Base-by-base conservation (phyloP, 768 basidiomycete species). In the Cyathus striatus region DNA sequence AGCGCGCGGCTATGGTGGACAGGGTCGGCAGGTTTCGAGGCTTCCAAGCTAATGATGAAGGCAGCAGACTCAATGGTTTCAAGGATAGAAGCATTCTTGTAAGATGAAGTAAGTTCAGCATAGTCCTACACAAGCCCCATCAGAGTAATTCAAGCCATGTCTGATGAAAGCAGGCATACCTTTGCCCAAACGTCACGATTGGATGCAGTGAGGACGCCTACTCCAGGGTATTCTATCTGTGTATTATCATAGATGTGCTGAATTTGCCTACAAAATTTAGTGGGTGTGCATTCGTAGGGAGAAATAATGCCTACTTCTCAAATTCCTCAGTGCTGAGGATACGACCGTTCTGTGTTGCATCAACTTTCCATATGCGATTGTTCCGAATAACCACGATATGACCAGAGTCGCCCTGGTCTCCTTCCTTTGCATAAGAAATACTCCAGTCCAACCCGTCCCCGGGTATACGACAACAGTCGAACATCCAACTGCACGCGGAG, bases 141-240 rank as follows among this genome's bases (percentile, higher is more conserved):
- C 37, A 40, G 41, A 42, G 14, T 18, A 26, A 48, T 18, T 25
- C 21, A 6, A 7, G 50, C 40, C 33, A 4, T 42, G 40, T 18
- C 21, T 40, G 3, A 13, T 27, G 22, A 35, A 47, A 23, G 24
- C 20, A 42, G 17, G 23, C 50, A 30, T 38, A 89, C 90, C 72
- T 89, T 85, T 4, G 91, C 85, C 94, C 94, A 97, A 22, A 79
- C 56, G 66, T 95, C 91, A 42, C 94, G 78, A 55, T 90, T 83
- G 21, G 83, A 80, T 3, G 85, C 78, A 1, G 86, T 79, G 53
- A 97, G 64, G 9, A 84, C 75, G 18, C 93, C 92, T 22, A 92
- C 75, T 14, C 79, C 81, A 14, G 89, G 81, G 47, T 83, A 83
- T 49, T 77, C 76, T 18, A 74, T 59, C 0, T 59, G 63, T 9